Base-by-base conservation (phyloP, 2,329 filamentous ascomycete genomes). In the Chaetothyriales sp. region DNA sequence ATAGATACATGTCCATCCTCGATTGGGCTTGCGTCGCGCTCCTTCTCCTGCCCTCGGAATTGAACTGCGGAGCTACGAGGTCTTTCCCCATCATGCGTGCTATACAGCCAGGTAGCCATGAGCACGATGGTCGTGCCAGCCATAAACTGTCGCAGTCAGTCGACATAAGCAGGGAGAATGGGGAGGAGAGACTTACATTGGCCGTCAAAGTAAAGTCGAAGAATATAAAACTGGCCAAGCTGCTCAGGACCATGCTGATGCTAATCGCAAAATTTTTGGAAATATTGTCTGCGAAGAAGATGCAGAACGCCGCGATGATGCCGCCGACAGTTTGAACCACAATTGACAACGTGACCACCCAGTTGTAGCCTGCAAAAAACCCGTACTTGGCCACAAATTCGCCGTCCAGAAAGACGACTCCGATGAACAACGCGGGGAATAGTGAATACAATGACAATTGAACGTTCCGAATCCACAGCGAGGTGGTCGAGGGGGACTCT, bases 361-460 rank as follows among this genome's bases (percentile, higher is more conserved):
- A 85, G 65, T 94, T 95, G 70, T 97, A 98, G 2, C 92, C 92
- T 52, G 86, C 84, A 61, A 98, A 97, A 69, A 97, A 94, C 10
- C 92, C 92, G 56, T 86, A 81, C 66, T 84, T 80, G 22, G 83
- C 77, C 57, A 98, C 89, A 43, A 85, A 83, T 55, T 82, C 80
- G 22, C 90, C 92, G 60, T 98, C 92, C 57, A 88, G 86, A 70
- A 86, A 86, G 2, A 94, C 70, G 5, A 97, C 83, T 1, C 90
- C 92, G 49, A 94, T 76, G 52, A 97, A 81, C 0, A 95, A 74
- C 0, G 89, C 86, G 0, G 90, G 88, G 61, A 95, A 90, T 1
- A 97, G 74, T 1, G 89, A 95, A 71, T 95, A 98, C 64, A 95
- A 86, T 0, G 89, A 89, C 20, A 98, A 73, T 67, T 98, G 92